Evolutionary conservation across 2,329 filamentous ascomycete species (phyloP).

Genomic region (Purpureocillium lavendulum): DNA sequence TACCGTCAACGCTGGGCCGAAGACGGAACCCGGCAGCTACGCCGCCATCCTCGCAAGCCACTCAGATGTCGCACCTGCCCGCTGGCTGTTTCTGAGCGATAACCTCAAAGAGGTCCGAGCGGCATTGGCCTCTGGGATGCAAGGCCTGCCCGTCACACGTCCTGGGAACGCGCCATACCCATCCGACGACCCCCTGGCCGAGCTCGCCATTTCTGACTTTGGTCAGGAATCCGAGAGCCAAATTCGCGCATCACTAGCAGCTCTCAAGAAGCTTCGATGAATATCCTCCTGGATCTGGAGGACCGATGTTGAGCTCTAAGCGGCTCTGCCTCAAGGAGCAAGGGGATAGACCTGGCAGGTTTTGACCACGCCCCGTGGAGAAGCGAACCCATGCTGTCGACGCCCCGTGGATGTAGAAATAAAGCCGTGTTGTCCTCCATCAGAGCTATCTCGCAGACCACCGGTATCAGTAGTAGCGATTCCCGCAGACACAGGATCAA

Average conservation of each 20-base stretch:
- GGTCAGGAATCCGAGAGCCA: conserved; percentile 12
- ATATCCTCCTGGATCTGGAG: no score
- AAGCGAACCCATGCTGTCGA: no score
- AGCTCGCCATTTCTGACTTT: conserved; percentile 26
- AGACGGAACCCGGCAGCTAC: conserved; percentile 62
- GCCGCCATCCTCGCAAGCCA: conserved; percentile 44
- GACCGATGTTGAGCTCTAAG: no score
- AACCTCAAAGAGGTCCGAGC: conserved; percentile 63
- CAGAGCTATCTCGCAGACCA: no score
- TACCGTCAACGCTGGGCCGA: conserved; percentile 71
- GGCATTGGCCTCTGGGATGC: conserved; percentile 54
- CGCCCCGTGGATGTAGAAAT: no score
- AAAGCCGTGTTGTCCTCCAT: no score
- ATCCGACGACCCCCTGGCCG: conserved; percentile 31
- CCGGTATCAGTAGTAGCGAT: no score
- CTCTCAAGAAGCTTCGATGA: neutral
- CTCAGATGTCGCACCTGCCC: conserved; percentile 34
- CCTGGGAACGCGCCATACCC: conserved; percentile 62
- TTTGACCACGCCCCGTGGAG: no score
- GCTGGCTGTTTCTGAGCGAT: conserved; percentile 75
- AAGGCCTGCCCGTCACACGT: conserved; percentile 51
- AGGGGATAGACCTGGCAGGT: no score
- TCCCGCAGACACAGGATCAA: no score
- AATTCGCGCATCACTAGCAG: conserved; percentile 5
- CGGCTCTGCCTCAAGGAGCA: no score